Conservation (phyloP, 257 asterid species). For the Thymus mandschuricus region DNA sequence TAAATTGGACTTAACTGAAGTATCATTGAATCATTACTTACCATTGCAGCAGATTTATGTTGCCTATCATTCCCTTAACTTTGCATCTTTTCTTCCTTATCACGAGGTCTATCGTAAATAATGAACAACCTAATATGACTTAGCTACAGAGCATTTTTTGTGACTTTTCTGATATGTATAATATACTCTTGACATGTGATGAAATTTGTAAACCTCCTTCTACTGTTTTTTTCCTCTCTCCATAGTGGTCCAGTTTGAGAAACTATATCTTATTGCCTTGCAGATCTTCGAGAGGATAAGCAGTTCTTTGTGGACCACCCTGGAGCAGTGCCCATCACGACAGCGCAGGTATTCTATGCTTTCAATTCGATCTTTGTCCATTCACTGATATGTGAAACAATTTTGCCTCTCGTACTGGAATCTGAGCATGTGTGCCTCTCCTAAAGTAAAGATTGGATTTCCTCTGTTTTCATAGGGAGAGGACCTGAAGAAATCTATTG, state of each 20-base stretch:
- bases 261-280: conserved; percentile 28
- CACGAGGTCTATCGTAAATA: not conserved
- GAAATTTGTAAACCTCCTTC: not conserved
- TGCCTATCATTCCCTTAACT: not conserved
- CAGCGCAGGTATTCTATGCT: conserved; percentile 49
- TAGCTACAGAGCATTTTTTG: not conserved
- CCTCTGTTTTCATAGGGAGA: conserved; percentile 55
- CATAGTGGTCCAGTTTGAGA: conserved; percentile 9
- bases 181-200: not conserved
- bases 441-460: conserved; percentile 11
- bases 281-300: conserved; percentile 81
- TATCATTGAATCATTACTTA: not conserved
- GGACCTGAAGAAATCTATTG: conserved; percentile 66
- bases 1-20: not conserved
- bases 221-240: no score
- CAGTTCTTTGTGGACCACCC: conserved; percentile 75
- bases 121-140: not conserved
- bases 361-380: conserved; percentile 8
- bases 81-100: not conserved
- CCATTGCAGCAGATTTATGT: not conserved
- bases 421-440: not conserved
- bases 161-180: not conserved
- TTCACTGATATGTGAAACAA: not conserved
- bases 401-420: not conserved
- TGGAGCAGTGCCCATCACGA: conserved; percentile 69